Evolutionary conservation across 768 basidiomycete genomes (phyloP).

Genomic region (Pisolithus marmoratus): DNA sequence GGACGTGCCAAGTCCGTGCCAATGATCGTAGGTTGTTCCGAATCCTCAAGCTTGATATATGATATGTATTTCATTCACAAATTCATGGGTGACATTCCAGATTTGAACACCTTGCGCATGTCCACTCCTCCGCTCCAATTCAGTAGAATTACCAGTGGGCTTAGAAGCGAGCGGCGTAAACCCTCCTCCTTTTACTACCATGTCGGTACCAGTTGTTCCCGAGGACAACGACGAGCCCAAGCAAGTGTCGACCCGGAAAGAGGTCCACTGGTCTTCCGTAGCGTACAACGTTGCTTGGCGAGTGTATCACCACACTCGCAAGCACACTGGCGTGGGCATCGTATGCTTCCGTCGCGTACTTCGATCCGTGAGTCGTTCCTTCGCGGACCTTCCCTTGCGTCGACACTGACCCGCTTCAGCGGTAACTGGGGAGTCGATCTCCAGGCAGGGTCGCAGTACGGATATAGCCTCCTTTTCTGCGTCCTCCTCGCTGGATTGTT

Average conservation of each 20-base stretch:
- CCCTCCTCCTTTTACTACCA: constrained; percentile 1
- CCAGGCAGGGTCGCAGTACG: constrained; percentile 79
- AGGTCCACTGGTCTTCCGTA: constrained; percentile 14
- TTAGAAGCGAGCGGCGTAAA: background rate
- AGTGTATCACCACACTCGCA: constrained; percentile 47
- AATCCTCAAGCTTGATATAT: no score
- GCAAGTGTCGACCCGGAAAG: background rate
- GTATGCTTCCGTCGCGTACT: constrained; percentile 86
- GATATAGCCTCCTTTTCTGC: constrained; percentile 82
- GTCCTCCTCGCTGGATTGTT: constrained; percentile 79
- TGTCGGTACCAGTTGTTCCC: constrained; percentile 7
- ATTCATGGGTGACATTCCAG: no score
- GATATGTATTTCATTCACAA: no score
- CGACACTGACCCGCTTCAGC: constrained; percentile 26
- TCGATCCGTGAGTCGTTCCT: constrained; percentile 61
- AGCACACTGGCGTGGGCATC: constrained; percentile 77
- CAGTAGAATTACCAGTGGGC: background rate
- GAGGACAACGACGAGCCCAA: constrained; percentile 2
- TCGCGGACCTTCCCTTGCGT: background rate
- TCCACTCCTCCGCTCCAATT: constrained; percentile 4
- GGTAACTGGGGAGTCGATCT: constrained; percentile 92
- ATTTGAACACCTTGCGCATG: background rate
- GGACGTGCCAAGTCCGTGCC: no score
- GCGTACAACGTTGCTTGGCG: constrained; percentile 21
- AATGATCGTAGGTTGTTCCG: no score